phyloP scores from a whole-genome alignment of 345 rosid genomes.

The Brassica cretica region DNA sequence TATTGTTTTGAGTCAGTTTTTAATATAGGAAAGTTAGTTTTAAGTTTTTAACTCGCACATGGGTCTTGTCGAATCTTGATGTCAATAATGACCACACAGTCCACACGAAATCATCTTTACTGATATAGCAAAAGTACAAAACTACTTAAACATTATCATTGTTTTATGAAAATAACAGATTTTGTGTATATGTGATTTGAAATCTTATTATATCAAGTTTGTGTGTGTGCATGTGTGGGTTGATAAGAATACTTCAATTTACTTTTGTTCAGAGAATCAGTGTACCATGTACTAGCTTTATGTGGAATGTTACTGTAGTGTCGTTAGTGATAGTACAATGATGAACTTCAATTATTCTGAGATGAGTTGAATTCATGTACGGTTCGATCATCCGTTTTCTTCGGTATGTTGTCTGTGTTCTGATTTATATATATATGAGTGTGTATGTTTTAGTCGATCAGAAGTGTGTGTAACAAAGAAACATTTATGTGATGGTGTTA shows the following conservation, averaged over 20 bases:
- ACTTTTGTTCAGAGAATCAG: not conserved
- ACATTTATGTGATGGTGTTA: no score
- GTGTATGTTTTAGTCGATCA: not conserved
- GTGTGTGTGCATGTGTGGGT: not conserved
- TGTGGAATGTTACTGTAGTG: slow-evolving; percentile 34
- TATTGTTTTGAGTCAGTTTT: not conserved
- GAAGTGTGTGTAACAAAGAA: not conserved
- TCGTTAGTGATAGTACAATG: slow-evolving; percentile 19
- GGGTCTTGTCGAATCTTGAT: slow-evolving; percentile 16
- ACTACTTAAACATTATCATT: not conserved
- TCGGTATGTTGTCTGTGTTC: slow-evolving; percentile 27
- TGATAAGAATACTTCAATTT: not conserved
- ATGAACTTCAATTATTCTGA: slow-evolving; percentile 25
- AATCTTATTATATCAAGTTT: not conserved
- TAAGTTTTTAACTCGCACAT: slow-evolving; percentile 27
- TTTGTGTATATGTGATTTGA: not conserved
- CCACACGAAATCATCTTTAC: not conserved
- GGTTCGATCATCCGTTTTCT: slow-evolving; percentile 14
- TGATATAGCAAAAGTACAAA: not conserved
- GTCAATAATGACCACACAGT: not conserved
- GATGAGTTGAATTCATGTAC: slow-evolving; percentile 16
- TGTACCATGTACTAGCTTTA: slow-evolving; percentile 20
- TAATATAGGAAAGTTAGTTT: slow-evolving; percentile 13
- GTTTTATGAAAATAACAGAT: not conserved
- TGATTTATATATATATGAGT: not conserved